Evolutionary conservation across 164 flowering plant genomes (phyloP).

Genomic region (Vitis cinerea): DNA sequence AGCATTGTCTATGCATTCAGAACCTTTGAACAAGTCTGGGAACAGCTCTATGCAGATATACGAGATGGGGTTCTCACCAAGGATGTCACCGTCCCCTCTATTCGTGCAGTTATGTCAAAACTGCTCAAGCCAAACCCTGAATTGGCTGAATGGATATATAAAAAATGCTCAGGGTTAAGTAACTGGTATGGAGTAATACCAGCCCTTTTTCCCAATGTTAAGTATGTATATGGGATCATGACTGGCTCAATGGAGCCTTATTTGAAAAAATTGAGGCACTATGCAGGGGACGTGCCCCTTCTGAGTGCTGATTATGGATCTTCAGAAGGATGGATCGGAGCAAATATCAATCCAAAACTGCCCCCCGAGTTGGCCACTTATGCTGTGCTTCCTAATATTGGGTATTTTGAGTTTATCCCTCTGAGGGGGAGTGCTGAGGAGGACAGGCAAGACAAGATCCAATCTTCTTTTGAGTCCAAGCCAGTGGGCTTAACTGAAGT

Average conservation of each 20-base stretch:
- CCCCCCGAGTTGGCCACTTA: slow-evolving; percentile 76
- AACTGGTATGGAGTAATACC: slow-evolving; percentile 91
- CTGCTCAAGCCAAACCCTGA: slow-evolving; percentile 72
- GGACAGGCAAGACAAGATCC: slow-evolving; percentile 11
- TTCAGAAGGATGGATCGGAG: slow-evolving; percentile 98
- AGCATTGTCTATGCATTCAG: slow-evolving; percentile 77
- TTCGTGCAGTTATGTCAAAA: slow-evolving; percentile 65
- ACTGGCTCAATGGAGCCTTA: slow-evolving; percentile 98
- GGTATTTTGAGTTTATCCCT: slow-evolving; percentile 91
- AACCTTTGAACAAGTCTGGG: slow-evolving; percentile 79
- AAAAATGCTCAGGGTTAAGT: slow-evolving; percentile 53
- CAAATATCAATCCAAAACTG: slow-evolving; percentile 70
- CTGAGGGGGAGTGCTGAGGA: slow-evolving; percentile 24
- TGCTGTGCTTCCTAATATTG: slow-evolving; percentile 85
- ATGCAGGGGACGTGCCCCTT: slow-evolving; percentile 77
- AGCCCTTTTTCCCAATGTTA: slow-evolving; percentile 78
- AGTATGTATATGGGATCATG: slow-evolving; percentile 88
- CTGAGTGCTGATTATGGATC: slow-evolving; percentile 86
- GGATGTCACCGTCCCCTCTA: slow-evolving; percentile 57
- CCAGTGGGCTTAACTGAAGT: slow-evolving; percentile 84
- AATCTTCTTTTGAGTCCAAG: slow-evolving; percentile 31
- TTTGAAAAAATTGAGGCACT: slow-evolving; percentile 80
- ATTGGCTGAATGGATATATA: slow-evolving; percentile 55
- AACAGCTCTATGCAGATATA: slow-evolving; percentile 70
- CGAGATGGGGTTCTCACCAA: slow-evolving; percentile 52